Evolutionary conservation across 495 filamentous ascomycete genomes (phyloP).

Genomic region (Aspergillus heteromorphus): DNA sequence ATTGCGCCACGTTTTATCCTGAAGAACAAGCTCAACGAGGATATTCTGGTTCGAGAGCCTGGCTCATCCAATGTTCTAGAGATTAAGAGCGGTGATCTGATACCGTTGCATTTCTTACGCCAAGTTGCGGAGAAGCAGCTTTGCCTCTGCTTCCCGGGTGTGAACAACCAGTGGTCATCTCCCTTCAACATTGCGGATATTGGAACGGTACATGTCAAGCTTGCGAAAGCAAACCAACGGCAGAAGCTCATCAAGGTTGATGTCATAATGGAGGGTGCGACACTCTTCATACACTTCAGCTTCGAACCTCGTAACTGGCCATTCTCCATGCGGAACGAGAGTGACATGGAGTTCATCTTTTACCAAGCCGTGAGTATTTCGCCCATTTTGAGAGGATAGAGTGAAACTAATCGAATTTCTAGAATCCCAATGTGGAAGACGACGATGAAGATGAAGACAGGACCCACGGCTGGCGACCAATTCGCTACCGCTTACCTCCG

Average conservation of each 20-base stretch:
- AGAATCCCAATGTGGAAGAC: slow-evolving; percentile 71
- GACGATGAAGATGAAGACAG: slow-evolving; percentile 71
- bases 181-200: slow-evolving; percentile 95
- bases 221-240: slow-evolving; percentile 81
- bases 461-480: slow-evolving; percentile 75
- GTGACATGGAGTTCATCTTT: slow-evolving; percentile 92
- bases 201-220: slow-evolving; percentile 85
- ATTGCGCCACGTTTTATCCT: slow-evolving; percentile 90
- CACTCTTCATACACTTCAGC: slow-evolving; percentile 86
- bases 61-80: slow-evolving; percentile 76
- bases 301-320: slow-evolving; percentile 93
- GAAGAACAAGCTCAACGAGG: slow-evolving; percentile 86
- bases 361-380: slow-evolving; percentile 60
- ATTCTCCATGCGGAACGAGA: slow-evolving; percentile 97
- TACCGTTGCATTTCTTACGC: slow-evolving; percentile 83
- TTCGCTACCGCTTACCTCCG: slow-evolving; percentile 87
- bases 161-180: slow-evolving; percentile 97
- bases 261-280: slow-evolving; percentile 83
- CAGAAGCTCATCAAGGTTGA: slow-evolving; percentile 86
- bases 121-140: slow-evolving; percentile 77
- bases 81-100: slow-evolving; percentile 66
- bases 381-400: background rate
- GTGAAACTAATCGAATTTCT: background rate
- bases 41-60: slow-evolving; percentile 83
- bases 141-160: slow-evolving; percentile 85